Evolutionary conservation across 441 rosid genomes (phyloP), one percentile per base, ranked within the genome.

Genomic region (California macrophylla): DNA sequence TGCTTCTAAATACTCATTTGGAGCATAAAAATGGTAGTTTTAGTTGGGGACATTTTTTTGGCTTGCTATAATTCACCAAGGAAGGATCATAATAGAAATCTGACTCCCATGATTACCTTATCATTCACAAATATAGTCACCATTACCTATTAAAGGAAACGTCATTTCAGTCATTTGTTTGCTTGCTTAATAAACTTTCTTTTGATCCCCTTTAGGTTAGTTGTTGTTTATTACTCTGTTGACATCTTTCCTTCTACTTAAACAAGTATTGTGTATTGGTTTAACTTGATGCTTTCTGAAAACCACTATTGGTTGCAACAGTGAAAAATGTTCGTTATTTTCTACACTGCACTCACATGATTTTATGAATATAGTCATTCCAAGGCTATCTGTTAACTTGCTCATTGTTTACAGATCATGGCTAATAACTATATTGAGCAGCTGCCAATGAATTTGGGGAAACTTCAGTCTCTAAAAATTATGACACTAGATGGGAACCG

Each of bases 401-500:
- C 15, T 69, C 50, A 30, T 0, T 45, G 16, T 74, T 74, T 74
- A 74, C 86, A 93, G 98, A 78, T 91, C 15, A 68, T 93, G 76
- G 86, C 86, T 70, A 82, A 83, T 76, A 93, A 91, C 79, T 77
- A 76, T 69, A 85, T 93, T 29, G 87, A 84, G 69, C 81, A 81
- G 25, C 84, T 93, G 65, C 98, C 97, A 0, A 75, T 84, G 63
- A 91, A 85, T 74, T 74, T 93, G 76, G 98, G 98, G 74, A 91
- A 89, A 56, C 93, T 93, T 84, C 93, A 89, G 26, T 87, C 93
- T 70, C 82, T 93, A 21, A 93, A 91, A 85, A 78, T 87, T 70
- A 78, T 91, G 96, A 89, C 75, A 21, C 94, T 93, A 76, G 96
- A 91, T 82, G 89, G 89, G 38, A 93, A 93, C 78, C 88, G 72